Evolutionary conservation across 2,329 filamentous ascomycete genomes (phyloP), one percentile per base, ranked within the genome.

Genomic region (Pseudogymnoascus sp.): DNA sequence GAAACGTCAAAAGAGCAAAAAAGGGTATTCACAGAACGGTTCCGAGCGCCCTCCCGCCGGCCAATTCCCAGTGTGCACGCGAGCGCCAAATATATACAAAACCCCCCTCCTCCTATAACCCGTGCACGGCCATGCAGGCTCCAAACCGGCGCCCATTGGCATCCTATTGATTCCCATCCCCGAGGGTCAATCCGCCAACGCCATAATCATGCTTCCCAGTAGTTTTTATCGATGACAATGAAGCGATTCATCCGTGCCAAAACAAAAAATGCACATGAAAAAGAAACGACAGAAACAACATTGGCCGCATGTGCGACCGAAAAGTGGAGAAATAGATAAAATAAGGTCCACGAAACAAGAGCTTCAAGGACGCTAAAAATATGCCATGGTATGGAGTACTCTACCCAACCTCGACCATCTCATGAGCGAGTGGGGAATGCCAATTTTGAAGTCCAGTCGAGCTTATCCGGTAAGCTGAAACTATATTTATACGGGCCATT

Each of bases 131-230:
- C 27, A n/a, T 55, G 27, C 45, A 55, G n/a, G 45, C 18, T 55
- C 45, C 10, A 18, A 36, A 33, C n/a, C 45, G n/a, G n/a, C 45
- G 27, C 45, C 45, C 45, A 55, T 55, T 55, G 45, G 45, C 45
- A 55, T 55, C 45, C 27, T 55, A 55, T 55, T 55, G 45, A 55
- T 55, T 55, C 48, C 48, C 48, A 55, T 55, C 48, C 29, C 48
- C 48, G n/a, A 55, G 48, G 48, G 48, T 33, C 29, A 55, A 55
- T 55, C 29, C 48, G 27, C 48, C 27, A 55, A 55, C 48, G 48
- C 48, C 48, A 33, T 55, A 55, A 55, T 55, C n/a, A 55, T 55
- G 48, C 27, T 55, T 55, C 48, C 48, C 48, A 55, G 25, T 52
- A 55, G 48, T 18, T 55, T 55, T 55, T 55, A 33, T 55, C 48